These are phyloP conservation scores for Aspergillus fructus DNA, from an alignment of 2,329 filamentous ascomycete genomes.

Conservation along the genomic window DNA sequence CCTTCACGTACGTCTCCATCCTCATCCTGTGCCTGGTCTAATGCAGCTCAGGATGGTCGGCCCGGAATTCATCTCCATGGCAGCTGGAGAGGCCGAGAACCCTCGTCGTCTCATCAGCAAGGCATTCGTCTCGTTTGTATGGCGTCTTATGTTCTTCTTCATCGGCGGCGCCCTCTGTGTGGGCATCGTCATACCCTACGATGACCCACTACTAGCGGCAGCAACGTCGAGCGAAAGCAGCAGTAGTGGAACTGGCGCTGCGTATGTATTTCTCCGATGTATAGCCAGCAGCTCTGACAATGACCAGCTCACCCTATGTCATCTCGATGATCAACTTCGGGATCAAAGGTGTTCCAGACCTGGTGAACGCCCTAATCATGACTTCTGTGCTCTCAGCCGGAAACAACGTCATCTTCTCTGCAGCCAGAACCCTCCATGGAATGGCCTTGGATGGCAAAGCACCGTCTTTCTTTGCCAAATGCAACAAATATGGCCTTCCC, in stretches of 20 bases:
- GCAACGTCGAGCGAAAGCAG: neutral
- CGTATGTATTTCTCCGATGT: neutral
- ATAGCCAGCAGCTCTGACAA: neutral
- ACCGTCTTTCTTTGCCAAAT: neutral
- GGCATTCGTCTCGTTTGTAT: neutral
- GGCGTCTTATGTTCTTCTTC: conserved; percentile 4
- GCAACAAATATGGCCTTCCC: neutral
- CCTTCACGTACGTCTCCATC: conserved; percentile 50
- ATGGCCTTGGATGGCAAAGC: conserved; percentile 1
- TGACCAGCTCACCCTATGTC: neutral
- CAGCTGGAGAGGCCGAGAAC: conserved; percentile 1
- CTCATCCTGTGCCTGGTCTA: neutral
- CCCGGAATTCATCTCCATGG: conserved; percentile 48
- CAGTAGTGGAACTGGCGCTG: neutral
- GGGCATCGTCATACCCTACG: neutral
- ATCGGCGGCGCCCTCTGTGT: neutral
- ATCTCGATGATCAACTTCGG: neutral
- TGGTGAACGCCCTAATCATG: conserved; percentile 4
- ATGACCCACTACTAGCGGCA: neutral
- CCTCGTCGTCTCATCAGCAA: neutral
- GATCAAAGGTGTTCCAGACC: neutral
- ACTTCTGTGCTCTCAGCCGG: conserved; percentile 1
- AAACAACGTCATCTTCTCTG: neutral
- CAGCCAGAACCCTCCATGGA: neutral
- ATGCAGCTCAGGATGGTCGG: conserved; percentile 51